Conservation (phyloP, 2,329 filamentous ascomycete species). For the Xylariaceae sp. region DNA sequence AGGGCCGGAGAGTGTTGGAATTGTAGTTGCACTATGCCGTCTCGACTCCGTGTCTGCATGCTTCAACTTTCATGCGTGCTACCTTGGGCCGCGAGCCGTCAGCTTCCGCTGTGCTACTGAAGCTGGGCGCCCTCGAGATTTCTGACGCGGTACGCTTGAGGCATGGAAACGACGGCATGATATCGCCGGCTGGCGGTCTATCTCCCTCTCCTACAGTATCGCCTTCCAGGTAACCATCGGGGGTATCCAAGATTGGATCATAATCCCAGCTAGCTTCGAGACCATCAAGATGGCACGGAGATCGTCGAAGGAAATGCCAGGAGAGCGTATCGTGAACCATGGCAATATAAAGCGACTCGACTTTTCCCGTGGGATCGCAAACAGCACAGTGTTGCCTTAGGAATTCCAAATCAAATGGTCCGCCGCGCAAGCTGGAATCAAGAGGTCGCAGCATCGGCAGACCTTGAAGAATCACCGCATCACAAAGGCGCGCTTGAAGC, state of each 20-base stretch:
- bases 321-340: slow-evolving; percentile 51
- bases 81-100: slow-evolving; percentile 36
- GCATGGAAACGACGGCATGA: slow-evolving; percentile 37
- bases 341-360: slow-evolving; percentile 56
- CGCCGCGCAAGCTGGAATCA: slow-evolving; percentile 39
- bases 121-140: slow-evolving; percentile 45
- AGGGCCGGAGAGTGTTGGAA: not conserved
- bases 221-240: slow-evolving; percentile 34
- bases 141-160: slow-evolving; percentile 50
- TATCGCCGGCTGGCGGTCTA: slow-evolving; percentile 44
- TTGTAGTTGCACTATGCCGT: slow-evolving; percentile 32
- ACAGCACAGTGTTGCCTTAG: slow-evolving; percentile 52
- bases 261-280: slow-evolving; percentile 52
- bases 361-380: slow-evolving; percentile 47
- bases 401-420: slow-evolving; percentile 46
- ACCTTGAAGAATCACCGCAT: slow-evolving; percentile 49
- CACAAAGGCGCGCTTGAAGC: slow-evolving; percentile 54
- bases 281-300: slow-evolving; percentile 45
- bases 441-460: slow-evolving; percentile 56
- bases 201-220: slow-evolving; percentile 34
- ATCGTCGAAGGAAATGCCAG: slow-evolving; percentile 48
- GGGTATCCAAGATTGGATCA: slow-evolving; percentile 45
- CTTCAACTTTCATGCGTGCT: slow-evolving; percentile 38
- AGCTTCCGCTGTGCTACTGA: slow-evolving; percentile 32
- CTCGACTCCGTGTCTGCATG: slow-evolving; percentile 35